Percentiles rank a stretch among this genome's conserved stretches.
Evolutionary conservation across 2,329 filamentous ascomycete genomes (phyloP).

Genomic region (Fusarium continuum): DNA sequence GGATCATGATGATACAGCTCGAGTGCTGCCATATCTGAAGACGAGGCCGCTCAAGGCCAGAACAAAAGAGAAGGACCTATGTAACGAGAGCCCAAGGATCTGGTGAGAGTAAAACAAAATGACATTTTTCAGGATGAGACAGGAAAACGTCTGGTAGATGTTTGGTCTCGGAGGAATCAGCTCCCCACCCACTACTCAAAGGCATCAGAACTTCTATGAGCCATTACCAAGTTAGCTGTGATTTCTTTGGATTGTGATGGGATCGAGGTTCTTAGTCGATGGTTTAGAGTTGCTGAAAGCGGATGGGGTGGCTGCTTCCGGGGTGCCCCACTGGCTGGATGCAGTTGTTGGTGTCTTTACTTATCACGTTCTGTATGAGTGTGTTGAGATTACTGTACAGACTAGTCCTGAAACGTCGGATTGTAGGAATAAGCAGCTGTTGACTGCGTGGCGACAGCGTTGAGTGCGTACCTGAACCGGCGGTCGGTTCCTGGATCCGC

Average conservation of each 20-base stretch:
- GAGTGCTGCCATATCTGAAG: conserved; percentile 6
- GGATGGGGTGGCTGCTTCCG: conserved; percentile 15
- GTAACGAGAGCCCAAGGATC: background rate
- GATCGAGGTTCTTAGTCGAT: background rate
- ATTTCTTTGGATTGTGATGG: background rate
- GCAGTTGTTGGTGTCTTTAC: background rate
- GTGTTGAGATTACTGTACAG: rapidly evolving
- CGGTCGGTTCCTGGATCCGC: background rate
- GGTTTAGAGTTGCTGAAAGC: conserved; percentile 3
- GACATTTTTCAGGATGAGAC: conserved; percentile 18
- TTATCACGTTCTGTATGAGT: background rate
- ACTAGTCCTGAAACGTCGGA: background rate
- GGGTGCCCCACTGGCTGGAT: conserved; percentile 11
- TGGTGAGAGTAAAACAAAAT: conserved; percentile 1
- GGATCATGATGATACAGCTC: conserved; percentile 58
- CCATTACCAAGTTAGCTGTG: background rate
- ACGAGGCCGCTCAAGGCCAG: background rate
- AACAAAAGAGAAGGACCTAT: background rate
- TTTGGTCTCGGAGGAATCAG: conserved; percentile 9
- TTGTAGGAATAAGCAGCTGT: rapidly evolving
- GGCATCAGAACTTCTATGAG: background rate
- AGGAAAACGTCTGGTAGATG: background rate
- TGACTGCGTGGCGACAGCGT: background rate
- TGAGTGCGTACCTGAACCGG: conserved; percentile 2
- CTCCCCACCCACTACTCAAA: background rate